Percentiles rank a stretch among this genome's conserved stretches.
These are phyloP conservation scores for Galeopsis tetrahit DNA, from an alignment of 257 asterid genomes.

Conservation along the genomic window DNA sequence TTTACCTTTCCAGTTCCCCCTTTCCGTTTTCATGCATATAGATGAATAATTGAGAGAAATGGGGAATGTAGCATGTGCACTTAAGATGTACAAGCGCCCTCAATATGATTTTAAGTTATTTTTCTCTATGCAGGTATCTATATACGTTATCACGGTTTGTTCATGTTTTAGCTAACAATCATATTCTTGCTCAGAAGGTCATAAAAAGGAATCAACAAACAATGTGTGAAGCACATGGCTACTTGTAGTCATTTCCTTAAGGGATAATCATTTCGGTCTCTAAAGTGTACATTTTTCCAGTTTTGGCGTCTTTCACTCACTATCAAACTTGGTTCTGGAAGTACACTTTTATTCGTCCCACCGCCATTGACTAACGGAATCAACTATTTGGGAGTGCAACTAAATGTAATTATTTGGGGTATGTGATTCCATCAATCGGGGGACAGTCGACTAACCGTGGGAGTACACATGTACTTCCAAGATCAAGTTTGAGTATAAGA, in stretches of 20 bases:
- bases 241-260: neutral
- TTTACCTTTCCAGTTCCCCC: neutral
- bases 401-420: too few relatives aligned
- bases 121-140: neutral
- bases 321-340: too few relatives aligned
- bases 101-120: neutral
- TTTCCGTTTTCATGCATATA: neutral
- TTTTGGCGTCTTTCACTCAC: too few relatives aligned
- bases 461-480: too few relatives aligned
- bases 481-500: too few relatives aligned
- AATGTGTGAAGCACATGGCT: neutral
- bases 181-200: neutral
- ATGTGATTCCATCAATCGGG: too few relatives aligned
- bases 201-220: conserved; percentile 7
- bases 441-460: too few relatives aligned
- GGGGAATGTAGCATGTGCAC: neutral
- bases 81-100: neutral
- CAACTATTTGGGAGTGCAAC: too few relatives aligned
- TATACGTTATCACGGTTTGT: neutral
- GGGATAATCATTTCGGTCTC: too few relatives aligned
- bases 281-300: too few relatives aligned
- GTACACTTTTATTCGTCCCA: too few relatives aligned
- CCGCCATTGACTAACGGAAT: too few relatives aligned
- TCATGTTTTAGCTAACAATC: conserved; percentile 27
- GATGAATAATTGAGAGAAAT: neutral